Evolutionary conservation across 1,284 basidiomycete species (phyloP).

Genomic region (Cutaneotrichosporon sp.): DNA sequence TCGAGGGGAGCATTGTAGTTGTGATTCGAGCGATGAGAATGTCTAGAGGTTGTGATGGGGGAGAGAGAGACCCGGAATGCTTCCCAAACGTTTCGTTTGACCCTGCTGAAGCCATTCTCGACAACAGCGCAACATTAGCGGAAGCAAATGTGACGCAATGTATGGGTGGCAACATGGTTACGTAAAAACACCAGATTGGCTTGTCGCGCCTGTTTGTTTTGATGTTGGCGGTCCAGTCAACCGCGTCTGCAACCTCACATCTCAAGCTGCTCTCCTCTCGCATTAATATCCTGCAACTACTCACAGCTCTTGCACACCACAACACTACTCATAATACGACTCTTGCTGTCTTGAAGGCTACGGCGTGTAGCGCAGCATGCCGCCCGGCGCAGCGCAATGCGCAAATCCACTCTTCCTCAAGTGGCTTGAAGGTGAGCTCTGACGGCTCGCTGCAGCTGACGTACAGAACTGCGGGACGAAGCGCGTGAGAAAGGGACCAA

Average conservation of each 20-base stretch:
- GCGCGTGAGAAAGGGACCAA: conserved; percentile 37
- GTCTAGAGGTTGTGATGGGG: background rate
- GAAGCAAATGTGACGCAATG: no score
- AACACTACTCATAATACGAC: background rate
- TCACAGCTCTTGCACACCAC: background rate
- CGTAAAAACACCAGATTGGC: no score
- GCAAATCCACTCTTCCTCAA: conserved; percentile 46
- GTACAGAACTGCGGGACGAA: conserved; percentile 37
- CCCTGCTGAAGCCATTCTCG: no score
- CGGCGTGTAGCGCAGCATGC: background rate
- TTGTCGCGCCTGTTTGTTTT: background rate
- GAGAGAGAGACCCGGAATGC: background rate
- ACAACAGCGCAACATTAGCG: background rate
- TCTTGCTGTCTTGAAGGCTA: background rate
- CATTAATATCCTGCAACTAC: background rate
- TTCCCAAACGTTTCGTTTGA: no score
- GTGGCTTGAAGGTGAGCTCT: conserved; percentile 39
- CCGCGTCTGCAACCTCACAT: background rate
- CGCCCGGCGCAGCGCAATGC: conserved; percentile 16
- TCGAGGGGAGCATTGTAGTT: background rate
- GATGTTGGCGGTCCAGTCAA: background rate
- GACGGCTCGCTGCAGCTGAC: background rate
- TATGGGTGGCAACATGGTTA: background rate
- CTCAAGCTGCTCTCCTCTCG: background rate
- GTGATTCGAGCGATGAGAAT: background rate